Base-by-base conservation (phyloP, 257 asterid species). In the Rehmannia glutinosa region DNA sequence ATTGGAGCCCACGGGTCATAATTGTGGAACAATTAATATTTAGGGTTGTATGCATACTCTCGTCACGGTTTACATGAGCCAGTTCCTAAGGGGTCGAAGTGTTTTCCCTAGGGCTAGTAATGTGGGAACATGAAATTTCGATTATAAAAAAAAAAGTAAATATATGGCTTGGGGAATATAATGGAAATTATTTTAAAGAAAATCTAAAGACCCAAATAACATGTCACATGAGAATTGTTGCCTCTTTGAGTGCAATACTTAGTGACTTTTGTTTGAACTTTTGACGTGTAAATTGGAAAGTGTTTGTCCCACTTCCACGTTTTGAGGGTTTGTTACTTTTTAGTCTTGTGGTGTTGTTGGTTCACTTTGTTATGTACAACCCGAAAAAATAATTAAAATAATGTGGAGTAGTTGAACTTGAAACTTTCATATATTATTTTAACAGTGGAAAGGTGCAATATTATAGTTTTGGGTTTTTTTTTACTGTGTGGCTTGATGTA, bases 291-390 rank as follows among this genome's bases (percentile, higher is more conserved):
- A 56, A 38, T 10, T 10, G 67, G 25, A 42, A 32, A 30, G 43
- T 54, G 45, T 55, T 41, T 69, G 69, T 66, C 35, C 73, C 70
- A 49, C 38, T 10, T 55, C 41, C 78, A 68, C 49, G 42, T 19
- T 74, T 53, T 39, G 53, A 38, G 66, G 57, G 47, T 68, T 9
- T 57, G 9, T 39, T 67, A 17, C 45, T 27, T 66, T 56, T 35
- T 59, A 20, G 52, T 35, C 30, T 55, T 51, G 43, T 50, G 59
- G 13, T 38, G 43, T 0, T 50, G 49, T 28, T 49, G 16, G 12
- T 72, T 72, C 60, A 21, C 43, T 53, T 63, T 63, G 25, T 41
- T 19, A 30, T 43, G 24, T 53, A 5, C 51, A 7, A 20, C 23
- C 12, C 35, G 16, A 55, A 21, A 56, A n/a, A n/a, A n/a, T n/a